phyloP scores from a whole-genome alignment of 352 stramenopile species.

The Elongisporangium senticosum region DNA sequence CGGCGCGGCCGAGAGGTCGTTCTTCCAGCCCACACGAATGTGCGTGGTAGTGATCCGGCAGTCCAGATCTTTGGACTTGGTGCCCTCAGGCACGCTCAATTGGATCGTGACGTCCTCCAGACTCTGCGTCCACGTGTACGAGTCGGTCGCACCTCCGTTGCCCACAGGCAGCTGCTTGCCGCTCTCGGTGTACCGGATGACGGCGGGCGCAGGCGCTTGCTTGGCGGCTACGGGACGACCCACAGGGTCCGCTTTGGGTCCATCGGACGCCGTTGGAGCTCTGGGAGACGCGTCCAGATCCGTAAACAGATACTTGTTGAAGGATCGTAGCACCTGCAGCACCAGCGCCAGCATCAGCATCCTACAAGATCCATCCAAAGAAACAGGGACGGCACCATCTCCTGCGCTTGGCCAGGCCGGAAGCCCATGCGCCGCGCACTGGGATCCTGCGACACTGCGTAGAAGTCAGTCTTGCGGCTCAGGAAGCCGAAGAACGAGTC shows the following conservation, averaged over 20 bases:
- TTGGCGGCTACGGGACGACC: background rate
- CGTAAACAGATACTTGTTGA: slow-evolving; percentile 62
- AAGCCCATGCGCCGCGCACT: slow-evolving; percentile 53
- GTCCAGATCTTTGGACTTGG: slow-evolving; percentile 87
- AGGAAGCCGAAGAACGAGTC: slow-evolving; percentile 97
- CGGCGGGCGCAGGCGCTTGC: slow-evolving; percentile 1
- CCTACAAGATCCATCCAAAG: background rate
- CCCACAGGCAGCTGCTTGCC: slow-evolving; percentile 86
- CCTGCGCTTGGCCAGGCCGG: slow-evolving; percentile 45
- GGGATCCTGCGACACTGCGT: slow-evolving; percentile 66
- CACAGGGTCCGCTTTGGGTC: background rate
- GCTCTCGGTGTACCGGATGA: slow-evolving; percentile 35
- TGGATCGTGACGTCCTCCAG: slow-evolving; percentile 91
- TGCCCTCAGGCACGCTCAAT: slow-evolving; percentile 85
- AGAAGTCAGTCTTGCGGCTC: slow-evolving; percentile 98
- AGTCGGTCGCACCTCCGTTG: slow-evolving; percentile 82
- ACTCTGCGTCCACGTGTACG: slow-evolving; percentile 98
- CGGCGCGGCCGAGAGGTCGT: background rate
- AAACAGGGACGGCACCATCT: slow-evolving; percentile 27
- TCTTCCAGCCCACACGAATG: slow-evolving; percentile 83
- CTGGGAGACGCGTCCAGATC: slow-evolving; percentile 26
- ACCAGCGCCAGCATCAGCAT: background rate
- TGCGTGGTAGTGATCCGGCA: slow-evolving; percentile 86
- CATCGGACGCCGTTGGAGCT: background rate
- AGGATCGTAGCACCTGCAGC: slow-evolving; percentile 44